Evolutionary conservation across 495 filamentous ascomycete species (phyloP), one percentile per base, ranked within the genome.

Genomic region (Aspergillus carlsbadensis): DNA sequence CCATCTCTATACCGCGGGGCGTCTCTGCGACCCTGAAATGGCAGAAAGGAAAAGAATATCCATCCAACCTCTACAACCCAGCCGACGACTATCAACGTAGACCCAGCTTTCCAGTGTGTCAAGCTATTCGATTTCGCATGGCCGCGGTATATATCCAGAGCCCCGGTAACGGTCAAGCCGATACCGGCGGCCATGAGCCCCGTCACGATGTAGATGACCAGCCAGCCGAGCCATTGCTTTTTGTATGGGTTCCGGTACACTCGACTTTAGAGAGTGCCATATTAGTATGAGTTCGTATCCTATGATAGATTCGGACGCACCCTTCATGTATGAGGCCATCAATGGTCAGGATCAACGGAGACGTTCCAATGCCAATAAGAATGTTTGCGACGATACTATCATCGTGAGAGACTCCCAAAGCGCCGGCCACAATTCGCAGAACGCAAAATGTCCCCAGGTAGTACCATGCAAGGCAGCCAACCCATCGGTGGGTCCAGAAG

Each of bases 281-380:
- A 5, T 6, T 37, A 39, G 1, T 44, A 5, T 34, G 6, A 41
- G 39, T 41, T 15, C 11, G 13, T 26, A n/a, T 29, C 21, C 26
- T 18, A 13, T 2, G 3, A 2, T 54, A 29, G 36, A 45, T 42
- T 56, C 51, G 15, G 7, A 46, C 74, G 57, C 54, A 78, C 77
- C 72, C 64, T 60, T 78, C 74, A 42, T 74, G 70, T 0, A 78
- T 60, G 29, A 77, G 52, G 1, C 73, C 70, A 57, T 61, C 62
- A 5, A 57, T 43, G 1, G 66, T 68, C 17, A 77, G 65, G n/a
- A 79, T 61, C 6, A 79, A 60, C 14, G 77, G 75, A 1, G 73
- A 75, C 5, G 78, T 54, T 5, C 77, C 77, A 37, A 79, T 69
- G 34, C 68, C 73, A 1, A 65, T 63, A 13, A 79, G 65, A 10